Evolutionary conservation across 2,329 filamentous ascomycete genomes (phyloP), one percentile per base, ranked within the genome.

Genomic region (Paecilomyces sp.): DNA sequence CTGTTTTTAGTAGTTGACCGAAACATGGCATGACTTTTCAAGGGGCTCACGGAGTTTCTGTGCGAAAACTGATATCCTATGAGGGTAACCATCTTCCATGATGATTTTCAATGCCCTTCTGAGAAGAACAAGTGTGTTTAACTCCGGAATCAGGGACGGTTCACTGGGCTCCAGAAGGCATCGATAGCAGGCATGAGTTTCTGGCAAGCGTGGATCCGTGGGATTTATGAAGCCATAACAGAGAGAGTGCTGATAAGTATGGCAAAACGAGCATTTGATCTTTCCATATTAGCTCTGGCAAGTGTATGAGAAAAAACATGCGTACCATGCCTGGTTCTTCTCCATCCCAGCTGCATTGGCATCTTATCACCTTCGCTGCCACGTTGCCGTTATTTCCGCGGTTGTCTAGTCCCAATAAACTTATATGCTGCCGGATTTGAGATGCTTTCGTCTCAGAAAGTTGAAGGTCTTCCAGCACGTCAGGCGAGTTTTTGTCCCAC

Each of bases 221-320:
- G 58, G 47, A 31, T 63, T 68, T 8, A 66, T 64, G 62, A 76
- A 81, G 4, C 79, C 80, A 60, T 80, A 80, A 65, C 80, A 82
- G 47, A 72, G 64, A 28, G 74, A 58, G 67, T 82, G 80, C 62
- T 82, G 80, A 65, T 73, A 76, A 9, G 70, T 76, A 41, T 70
- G 63, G 63, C 79, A 82, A 61, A 75, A 79, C 12, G 64, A 60
- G 62, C 80, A 82, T 58, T 73, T 57, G n/a, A 80, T 65, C 79
- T 80, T 8, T 18, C 8, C 50, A 5, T 28, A 9, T 65, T 60
- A 68, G 63, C 56, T 53, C 52, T 2, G 52, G n/a, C n/a, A 31
- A 56, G 15, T 54, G 6, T 8, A 31, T 56, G 22, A 34, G 28
- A 18, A 25, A 47, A 33, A 31, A 30, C 24, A 55, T 12, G 58